Evolutionary conservation across 805 yeast genomes (phyloP).

Genomic region (Cyberlindnera xylosilytica): DNA sequence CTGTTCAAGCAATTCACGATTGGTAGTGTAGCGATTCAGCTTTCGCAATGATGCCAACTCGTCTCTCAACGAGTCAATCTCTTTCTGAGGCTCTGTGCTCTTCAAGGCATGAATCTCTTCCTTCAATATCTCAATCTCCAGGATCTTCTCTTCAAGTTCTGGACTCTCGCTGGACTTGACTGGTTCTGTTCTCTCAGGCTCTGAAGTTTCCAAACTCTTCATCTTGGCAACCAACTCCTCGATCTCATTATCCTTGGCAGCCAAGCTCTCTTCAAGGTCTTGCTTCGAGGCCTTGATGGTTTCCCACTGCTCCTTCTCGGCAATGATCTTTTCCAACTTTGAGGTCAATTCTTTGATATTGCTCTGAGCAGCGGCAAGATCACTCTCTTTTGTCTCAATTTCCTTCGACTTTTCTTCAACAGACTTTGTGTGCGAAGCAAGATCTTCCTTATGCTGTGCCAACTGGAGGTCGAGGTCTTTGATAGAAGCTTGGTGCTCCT

Average conservation of each 20-base stretch:
- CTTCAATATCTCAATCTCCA: conserved; percentile 25
- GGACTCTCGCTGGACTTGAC: conserved; percentile 13
- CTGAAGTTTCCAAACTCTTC: conserved; percentile 1
- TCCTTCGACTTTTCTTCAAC: not conserved
- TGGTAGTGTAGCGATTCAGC: conserved; percentile 18
- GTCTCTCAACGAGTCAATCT: conserved; percentile 7
- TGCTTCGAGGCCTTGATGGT: not conserved
- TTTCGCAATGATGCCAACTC: conserved; percentile 9
- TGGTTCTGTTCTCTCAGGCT: conserved; percentile 3
- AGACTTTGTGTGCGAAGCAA: not conserved
- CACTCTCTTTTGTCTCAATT: conserved; percentile 1
- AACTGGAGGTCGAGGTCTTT: conserved; percentile 7
- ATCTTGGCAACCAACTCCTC: not conserved
- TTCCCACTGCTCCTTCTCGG: conserved; percentile 11
- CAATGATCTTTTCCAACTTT: conserved; percentile 29
- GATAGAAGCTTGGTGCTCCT: not conserved
- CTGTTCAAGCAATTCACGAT: conserved; percentile 27
- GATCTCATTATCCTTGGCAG: conserved; percentile 8
- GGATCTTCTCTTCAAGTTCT: conserved; percentile 22
- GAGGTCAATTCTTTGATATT: conserved; percentile 16
- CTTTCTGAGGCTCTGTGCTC: conserved; percentile 7
- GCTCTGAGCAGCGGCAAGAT: not conserved
- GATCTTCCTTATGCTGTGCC: conserved; percentile 3
- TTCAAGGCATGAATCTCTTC: conserved; percentile 22
- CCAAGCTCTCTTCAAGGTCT: not conserved